These are phyloP conservation scores for Chrysanthemum makinoi DNA, from an alignment of 129 eudicot species.

Conservation along the genomic window DNA sequence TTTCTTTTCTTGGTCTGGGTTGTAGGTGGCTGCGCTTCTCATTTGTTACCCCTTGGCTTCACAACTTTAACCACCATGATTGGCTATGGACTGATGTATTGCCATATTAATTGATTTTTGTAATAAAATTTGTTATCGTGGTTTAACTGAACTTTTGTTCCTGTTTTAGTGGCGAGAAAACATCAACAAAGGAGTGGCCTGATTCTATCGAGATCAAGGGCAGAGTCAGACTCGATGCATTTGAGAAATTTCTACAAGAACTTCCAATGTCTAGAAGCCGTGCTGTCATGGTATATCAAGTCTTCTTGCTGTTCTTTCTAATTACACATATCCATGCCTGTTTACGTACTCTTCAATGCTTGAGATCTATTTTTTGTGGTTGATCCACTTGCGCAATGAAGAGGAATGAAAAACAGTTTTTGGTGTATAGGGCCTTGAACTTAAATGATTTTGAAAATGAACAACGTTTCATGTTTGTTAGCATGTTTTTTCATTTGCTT, in stretches of 20 bases:
- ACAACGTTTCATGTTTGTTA: not conserved
- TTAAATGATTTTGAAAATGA: not conserved
- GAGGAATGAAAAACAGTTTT: not conserved
- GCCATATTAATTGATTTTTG: not conserved
- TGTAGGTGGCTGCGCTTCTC: too few species aligned
- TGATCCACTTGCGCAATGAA: not conserved
- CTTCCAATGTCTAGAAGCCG: conserved; percentile 91
- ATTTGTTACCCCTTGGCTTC: too few species aligned
- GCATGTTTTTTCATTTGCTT: not conserved
- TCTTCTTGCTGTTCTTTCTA: conserved; percentile 28
- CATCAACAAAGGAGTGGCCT: conserved; percentile 78
- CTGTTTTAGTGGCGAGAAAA: conserved; percentile 71
- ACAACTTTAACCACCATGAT: too few species aligned
- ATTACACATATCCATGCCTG: not conserved
- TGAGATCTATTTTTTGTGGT: not conserved
- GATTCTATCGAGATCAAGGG: conserved; percentile 76
- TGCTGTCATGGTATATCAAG: conserved; percentile 84
- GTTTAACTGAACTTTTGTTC: conserved; percentile 3
- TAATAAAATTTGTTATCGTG: not conserved
- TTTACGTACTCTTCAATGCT: not conserved
- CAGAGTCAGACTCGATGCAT: conserved; percentile 71
- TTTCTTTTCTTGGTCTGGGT: too few species aligned
- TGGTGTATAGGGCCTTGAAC: not conserved
- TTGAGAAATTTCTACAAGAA: conserved; percentile 73
- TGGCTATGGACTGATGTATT: too few species aligned